Percentiles rank a stretch among this genome's conserved stretches.
Conservation (phyloP, 1,284 basidiomycete genomes). For the Laetiporus sulphureus region DNA sequence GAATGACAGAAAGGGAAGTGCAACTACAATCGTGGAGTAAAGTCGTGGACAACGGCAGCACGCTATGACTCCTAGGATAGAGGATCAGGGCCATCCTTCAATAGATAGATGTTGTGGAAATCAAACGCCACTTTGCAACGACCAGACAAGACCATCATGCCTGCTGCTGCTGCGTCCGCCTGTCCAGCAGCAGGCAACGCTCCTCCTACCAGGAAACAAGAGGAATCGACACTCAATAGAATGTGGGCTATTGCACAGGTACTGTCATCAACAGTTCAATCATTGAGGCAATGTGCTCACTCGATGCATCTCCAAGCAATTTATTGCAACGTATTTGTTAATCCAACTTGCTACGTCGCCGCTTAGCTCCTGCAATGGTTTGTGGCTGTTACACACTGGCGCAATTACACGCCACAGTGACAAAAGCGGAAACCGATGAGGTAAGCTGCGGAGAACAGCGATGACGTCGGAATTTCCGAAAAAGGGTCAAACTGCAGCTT, state of each 20-base stretch:
- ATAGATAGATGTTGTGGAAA: no score
- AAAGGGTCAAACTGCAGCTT: conserved; percentile 3
- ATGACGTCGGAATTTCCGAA: background rate
- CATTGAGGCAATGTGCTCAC: no score
- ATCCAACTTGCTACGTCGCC: conserved; percentile 2
- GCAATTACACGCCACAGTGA: no score
- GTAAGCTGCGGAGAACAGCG: no score
- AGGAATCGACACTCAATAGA: conserved; percentile 1
- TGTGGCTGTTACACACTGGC: no score
- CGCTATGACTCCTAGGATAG: no score
- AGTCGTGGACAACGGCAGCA: no score
- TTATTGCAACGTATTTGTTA: conserved; percentile 3
- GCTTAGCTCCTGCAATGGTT: background rate
- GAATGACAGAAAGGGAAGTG: no score
- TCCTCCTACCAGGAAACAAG: background rate
- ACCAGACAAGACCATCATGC: background rate
- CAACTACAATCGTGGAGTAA: no score
- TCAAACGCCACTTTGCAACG: no score
- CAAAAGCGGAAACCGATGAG: no score
- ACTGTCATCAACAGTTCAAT: background rate
- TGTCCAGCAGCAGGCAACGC: conserved; percentile 2
- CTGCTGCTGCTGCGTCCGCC: background rate
- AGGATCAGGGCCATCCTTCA: no score
- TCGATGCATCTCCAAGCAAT: conserved; percentile 1
- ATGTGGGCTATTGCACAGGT: conserved; percentile 4